Conservation (phyloP, 177 flowering plant genomes). For the Telopea speciosissima region DNA sequence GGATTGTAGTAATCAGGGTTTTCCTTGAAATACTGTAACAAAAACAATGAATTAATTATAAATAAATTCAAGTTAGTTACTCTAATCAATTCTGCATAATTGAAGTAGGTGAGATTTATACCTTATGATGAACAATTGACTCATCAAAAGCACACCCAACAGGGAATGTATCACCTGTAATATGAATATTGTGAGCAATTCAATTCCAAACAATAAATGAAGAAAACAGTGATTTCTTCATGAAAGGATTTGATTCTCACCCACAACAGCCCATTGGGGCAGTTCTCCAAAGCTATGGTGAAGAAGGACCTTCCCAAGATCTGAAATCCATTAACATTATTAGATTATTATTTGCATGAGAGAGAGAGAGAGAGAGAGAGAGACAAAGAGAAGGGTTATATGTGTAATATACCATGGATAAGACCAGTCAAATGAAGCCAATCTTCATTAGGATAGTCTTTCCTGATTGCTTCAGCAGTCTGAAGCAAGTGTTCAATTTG, state of each 20-base stretch:
- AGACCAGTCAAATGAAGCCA: slow-evolving; percentile 76
- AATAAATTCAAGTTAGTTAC: background rate
- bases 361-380: too few species aligned
- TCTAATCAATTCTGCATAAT: background rate
- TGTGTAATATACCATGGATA: slow-evolving; percentile 50
- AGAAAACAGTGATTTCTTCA: background rate
- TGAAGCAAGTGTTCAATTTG: slow-evolving; percentile 73
- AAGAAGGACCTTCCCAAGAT: slow-evolving; percentile 67
- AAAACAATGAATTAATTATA: background rate
- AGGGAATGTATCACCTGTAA: slow-evolving; percentile 51
- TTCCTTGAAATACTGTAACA: slow-evolving; percentile 49
- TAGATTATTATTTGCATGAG: too few species aligned
- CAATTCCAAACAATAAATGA: too few species aligned
- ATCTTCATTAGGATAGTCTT: slow-evolving; percentile 66
- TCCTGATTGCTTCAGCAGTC: slow-evolving; percentile 64
- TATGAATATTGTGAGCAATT: background rate
- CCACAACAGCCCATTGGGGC: slow-evolving; percentile 84
- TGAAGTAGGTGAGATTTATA: slow-evolving; percentile 1
- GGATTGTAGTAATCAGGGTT: slow-evolving; percentile 57
- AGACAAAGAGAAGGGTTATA: background rate
- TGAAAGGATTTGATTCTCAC: slow-evolving; percentile 20
- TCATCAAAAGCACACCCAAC: slow-evolving; percentile 59
- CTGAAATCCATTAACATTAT: slow-evolving; percentile 24
- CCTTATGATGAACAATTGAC: slow-evolving; percentile 57
- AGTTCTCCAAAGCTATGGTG: slow-evolving; percentile 54